Base-by-base conservation (phyloP, 345 rosid genomes). In the Boechera retrofracta region DNA sequence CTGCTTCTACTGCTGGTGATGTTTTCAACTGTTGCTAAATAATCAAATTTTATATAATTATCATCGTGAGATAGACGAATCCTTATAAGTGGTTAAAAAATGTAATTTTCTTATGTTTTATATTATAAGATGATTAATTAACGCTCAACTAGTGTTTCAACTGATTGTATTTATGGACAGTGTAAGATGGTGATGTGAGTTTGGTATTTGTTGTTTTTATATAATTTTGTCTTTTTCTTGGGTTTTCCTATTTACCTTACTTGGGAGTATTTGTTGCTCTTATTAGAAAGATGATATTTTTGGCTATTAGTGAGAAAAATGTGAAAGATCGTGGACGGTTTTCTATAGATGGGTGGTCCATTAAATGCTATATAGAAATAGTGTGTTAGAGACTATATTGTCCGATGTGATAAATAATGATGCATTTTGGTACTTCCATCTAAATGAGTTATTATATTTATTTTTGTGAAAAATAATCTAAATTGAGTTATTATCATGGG, bases 1-100 rank as follows among this genome's bases (percentile, higher is more conserved):
- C 77, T 66, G 91, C 90, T 16, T 42, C 70, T 58, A n/a, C 73
- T 56, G 55, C 71, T 71, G 63, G 29, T 59, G 82, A 79, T 67
- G 63, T 67, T 60, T 74, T 60, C 65, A 44, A 78, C 69, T 60
- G 35, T 42, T 72, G 18, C 32, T 71, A 32, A 36, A 39, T 39
- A 39, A 41, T 39, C n/a, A 21, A 41, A 38, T 7, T 35, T 35
- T 3, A 57, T 26, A 56, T 65, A 65, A 9, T 56, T 51, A 45
- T 65, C 71, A 9, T 74, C 38, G 5, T 32, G 29, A 57, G 11
- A 16, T 53, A 21, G 66, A 45, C 57, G 8, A 29, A 18, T 16
- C 11, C 5, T 21, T 58, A 39, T 66, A 69, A 31, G 24, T 73
- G 73, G 69, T 16, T 16, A 42, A 66, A 15, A 33, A 15, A 5